These are phyloP conservation scores for Neonothopanus nambi DNA, from an alignment of 1,284 basidiomycete genomes.

Conservation along the genomic window DNA sequence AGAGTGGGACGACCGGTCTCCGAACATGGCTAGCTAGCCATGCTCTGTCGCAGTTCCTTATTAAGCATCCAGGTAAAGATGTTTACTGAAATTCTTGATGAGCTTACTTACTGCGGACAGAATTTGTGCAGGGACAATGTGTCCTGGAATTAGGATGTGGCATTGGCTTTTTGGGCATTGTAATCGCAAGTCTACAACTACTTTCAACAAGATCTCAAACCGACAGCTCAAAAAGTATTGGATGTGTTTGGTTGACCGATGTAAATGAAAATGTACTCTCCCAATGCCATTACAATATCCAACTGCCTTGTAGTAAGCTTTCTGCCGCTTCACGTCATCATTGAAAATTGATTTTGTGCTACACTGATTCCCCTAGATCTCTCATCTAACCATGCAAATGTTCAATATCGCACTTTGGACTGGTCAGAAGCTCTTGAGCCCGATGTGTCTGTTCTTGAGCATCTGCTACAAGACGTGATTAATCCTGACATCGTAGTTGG, in stretches of 20 bases:
- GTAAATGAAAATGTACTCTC: conserved; percentile 62
- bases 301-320: conserved; percentile 62
- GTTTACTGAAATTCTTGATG: not conserved
- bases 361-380: conserved; percentile 42
- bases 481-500: conserved; percentile 62
- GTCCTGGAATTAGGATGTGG: conserved; percentile 76
- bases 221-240: not conserved
- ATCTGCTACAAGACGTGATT: conserved; percentile 40
- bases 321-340: no score
- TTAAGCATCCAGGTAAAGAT: conserved; percentile 48
- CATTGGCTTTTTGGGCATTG: conserved; percentile 68
- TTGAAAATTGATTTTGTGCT: no score
- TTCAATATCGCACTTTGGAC: conserved; percentile 52
- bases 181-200: conserved; percentile 56
- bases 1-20: conserved; percentile 74
- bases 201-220: no score
- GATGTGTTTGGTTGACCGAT: conserved; percentile 61
- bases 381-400: conserved; percentile 46
- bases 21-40: conserved; percentile 77
- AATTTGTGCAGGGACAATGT: conserved; percentile 43
- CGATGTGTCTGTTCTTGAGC: conserved; percentile 23
- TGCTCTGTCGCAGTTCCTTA: conserved; percentile 63
- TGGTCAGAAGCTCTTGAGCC: conserved; percentile 60
- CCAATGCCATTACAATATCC: conserved; percentile 58
- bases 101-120: conserved; percentile 35